Evolutionary conservation across 805 yeast species (phyloP).

Genomic region (Metschnikowia lunata): DNA sequence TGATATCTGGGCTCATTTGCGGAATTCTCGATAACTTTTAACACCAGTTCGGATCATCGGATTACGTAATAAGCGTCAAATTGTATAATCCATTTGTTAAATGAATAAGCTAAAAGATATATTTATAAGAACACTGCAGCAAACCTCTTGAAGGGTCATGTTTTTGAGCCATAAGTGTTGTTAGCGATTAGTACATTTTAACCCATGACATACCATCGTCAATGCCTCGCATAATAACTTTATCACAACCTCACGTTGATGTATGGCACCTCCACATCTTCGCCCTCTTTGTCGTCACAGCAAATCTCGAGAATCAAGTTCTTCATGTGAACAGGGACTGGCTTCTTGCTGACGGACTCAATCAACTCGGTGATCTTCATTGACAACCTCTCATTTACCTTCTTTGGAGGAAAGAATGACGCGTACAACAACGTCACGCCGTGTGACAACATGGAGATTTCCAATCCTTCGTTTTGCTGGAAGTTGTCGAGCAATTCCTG

Average conservation of each 20-base stretch:
- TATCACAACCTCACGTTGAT: conserved; percentile 50
- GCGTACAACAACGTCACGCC: conserved; percentile 90
- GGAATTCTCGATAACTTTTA: too few relatives aligned
- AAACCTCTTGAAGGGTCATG: too few relatives aligned
- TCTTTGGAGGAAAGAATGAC: conserved; percentile 88
- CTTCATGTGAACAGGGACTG: conserved; percentile 66
- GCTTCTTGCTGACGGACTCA: conserved; percentile 81
- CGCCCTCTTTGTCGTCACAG: conserved; percentile 87
- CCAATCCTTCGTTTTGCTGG: conserved; percentile 77
- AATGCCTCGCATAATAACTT: too few relatives aligned
- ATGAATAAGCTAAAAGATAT: too few relatives aligned
- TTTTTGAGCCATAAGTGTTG: too few relatives aligned
- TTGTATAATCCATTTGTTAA: too few relatives aligned
- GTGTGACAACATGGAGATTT: conserved; percentile 85
- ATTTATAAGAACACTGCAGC: too few relatives aligned
- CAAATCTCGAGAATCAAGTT: conserved; percentile 85
- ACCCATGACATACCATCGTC: background rate
- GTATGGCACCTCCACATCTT: conserved; percentile 93
- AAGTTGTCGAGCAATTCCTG: conserved; percentile 71
- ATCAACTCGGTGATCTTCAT: conserved; percentile 71
- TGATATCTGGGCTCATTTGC: too few relatives aligned
- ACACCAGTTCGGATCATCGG: too few relatives aligned
- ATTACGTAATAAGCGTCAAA: too few relatives aligned
- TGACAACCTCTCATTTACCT: conserved; percentile 69
- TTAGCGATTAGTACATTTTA: background rate